Evolutionary conservation across 768 basidiomycete species (phyloP).

Genomic region (Phaeotremella fagi): DNA sequence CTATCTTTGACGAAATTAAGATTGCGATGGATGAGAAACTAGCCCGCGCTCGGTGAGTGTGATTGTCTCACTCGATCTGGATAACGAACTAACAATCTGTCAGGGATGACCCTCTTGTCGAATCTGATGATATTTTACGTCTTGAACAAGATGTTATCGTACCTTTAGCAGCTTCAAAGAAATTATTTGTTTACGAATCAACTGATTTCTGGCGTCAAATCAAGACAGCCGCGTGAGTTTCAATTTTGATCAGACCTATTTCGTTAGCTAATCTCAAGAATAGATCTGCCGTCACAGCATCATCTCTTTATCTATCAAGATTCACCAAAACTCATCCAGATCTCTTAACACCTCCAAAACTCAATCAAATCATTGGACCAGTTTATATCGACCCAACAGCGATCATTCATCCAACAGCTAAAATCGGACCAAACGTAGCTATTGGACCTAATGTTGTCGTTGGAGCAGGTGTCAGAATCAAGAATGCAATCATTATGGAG

Average conservation of each 20-base stretch:
- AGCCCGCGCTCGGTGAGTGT: constrained; percentile 42
- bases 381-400: constrained; percentile 52
- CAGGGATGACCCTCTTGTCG: constrained; percentile 47
- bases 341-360: constrained; percentile 41
- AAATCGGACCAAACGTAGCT: constrained; percentile 52
- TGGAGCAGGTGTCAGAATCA: constrained; percentile 49
- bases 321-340: constrained; percentile 49
- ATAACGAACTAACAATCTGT: neutral
- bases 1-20: constrained; percentile 51
- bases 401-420: constrained; percentile 48
- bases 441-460: constrained; percentile 48
- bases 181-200: constrained; percentile 51
- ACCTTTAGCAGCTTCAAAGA: constrained; percentile 48
- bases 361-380: constrained; percentile 47
- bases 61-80: neutral
- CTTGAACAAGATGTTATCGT: constrained; percentile 53
- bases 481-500: constrained; percentile 51
- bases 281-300: constrained; percentile 53
- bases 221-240: constrained; percentile 51
- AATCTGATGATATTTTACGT: constrained; percentile 50
- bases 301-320: constrained; percentile 49
- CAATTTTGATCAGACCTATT: neutral
- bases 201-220: constrained; percentile 52
- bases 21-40: constrained; percentile 51
- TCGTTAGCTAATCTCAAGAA: neutral